A percentile compares a stretch with the other conserved stretches of the same genome.
These are phyloP conservation scores for Lojkania enalia DNA, from an alignment of 2,329 filamentous ascomycete genomes.

Conservation along the genomic window DNA sequence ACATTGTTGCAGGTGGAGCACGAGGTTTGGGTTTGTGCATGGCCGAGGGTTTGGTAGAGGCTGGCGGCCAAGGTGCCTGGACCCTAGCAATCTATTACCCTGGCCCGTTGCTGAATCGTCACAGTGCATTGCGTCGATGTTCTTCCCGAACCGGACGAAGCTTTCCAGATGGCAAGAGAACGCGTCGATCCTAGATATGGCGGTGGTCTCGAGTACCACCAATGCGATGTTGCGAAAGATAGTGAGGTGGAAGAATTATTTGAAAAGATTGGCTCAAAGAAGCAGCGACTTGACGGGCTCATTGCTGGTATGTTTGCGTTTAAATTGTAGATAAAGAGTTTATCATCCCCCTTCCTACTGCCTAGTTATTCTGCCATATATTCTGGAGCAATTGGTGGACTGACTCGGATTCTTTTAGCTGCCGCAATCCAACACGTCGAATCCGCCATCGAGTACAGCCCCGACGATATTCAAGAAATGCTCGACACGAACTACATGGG, in stretches of 20 bases:
- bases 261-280: conserved; percentile 65
- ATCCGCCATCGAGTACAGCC: conserved; percentile 73
- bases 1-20: conserved; percentile 62
- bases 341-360: too few relatives aligned
- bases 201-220: conserved; percentile 70
- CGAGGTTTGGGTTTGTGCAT: conserved; percentile 71
- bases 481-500: conserved; percentile 63
- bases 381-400: too few relatives aligned
- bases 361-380: too few relatives aligned
- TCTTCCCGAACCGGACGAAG: conserved; percentile 57
- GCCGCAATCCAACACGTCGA: conserved; percentile 80
- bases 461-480: conserved; percentile 61
- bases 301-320: conserved; percentile 55
- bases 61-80: conserved; percentile 64
- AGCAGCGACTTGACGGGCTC: conserved; percentile 75
- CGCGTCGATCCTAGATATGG: conserved; percentile 63
- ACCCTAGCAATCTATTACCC: background rate
- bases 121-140: conserved; percentile 67
- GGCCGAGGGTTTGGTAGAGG: conserved; percentile 72
- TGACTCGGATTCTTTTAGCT: too few relatives aligned
- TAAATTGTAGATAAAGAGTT: too few relatives aligned
- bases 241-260: conserved; percentile 67
- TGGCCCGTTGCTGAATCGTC: background rate
- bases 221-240: conserved; percentile 76
- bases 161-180: conserved; percentile 65